Evolutionary conservation across 371 early-diverging fungal species (phyloP).

Genomic region (Haplosporangium sp.): DNA sequence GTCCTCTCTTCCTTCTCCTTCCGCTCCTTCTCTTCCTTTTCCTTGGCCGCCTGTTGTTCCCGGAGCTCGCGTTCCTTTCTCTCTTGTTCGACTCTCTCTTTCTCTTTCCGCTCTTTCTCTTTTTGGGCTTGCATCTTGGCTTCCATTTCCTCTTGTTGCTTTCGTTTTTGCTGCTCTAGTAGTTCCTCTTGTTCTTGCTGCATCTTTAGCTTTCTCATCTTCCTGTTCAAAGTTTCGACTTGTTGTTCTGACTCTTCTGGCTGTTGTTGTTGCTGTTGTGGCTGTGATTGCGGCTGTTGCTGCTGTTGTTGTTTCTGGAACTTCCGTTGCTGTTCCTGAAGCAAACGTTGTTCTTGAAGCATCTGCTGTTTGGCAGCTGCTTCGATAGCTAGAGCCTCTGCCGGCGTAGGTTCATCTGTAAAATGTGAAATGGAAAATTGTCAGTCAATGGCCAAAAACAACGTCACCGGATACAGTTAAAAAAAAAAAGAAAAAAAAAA

Average conservation of each 20-base stretch:
- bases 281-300: conserved; percentile 28
- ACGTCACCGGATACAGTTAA: neutral
- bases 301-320: conserved; percentile 34
- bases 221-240: conserved; percentile 15
- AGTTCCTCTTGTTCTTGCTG: conserved; percentile 41
- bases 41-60: conserved; percentile 15
- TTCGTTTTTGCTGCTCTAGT: conserved; percentile 45
- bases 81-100: neutral
- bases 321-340: conserved; percentile 56
- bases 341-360: conserved; percentile 36
- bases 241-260: conserved; percentile 20
- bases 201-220: conserved; percentile 21
- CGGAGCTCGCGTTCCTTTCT: conserved; percentile 10
- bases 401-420: conserved; percentile 36
- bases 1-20: conserved; percentile 15
- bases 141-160: conserved; percentile 26
- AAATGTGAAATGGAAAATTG: neutral
- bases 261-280: conserved; percentile 15
- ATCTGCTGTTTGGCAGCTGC: conserved; percentile 65
- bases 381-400: conserved; percentile 58
- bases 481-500: neutral
- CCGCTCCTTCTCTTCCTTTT: conserved; percentile 21
- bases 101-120: conserved; percentile 16
- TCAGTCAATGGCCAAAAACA: neutral
- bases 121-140: conserved; percentile 12